Base-by-base conservation (phyloP, 148 eudicot genomes). In the Amaranthus palmeri region DNA sequence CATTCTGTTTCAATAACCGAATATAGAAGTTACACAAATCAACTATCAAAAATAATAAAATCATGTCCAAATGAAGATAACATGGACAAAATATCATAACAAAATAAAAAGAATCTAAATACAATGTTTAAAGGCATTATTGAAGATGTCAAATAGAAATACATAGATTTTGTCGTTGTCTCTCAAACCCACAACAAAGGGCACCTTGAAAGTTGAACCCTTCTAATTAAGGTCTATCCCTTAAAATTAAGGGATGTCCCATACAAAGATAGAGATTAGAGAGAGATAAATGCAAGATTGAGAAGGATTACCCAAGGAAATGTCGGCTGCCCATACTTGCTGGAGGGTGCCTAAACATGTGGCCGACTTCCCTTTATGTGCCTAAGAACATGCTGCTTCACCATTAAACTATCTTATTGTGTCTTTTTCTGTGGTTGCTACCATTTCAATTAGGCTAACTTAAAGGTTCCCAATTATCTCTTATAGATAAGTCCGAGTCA, bases 311-410 rank as follows among this genome's bases (percentile, higher is more conserved):
- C 71, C 67, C 14, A 71, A 65, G 46, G 50, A 51, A 57, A 56
- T 65, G 75, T 77, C 75, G 76, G 75, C 75, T 51, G 45, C 51
- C 75, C 72, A 72, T 77, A 61, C 76, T 77, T 72, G 72, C 52
- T 71, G 72, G 71, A 63, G 65, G 63, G 58, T 80, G 48, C 76
- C 68, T 76, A 5, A 69, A 61, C 78, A 74, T 68, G 74, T 55
- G 59, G 51, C 77, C 72, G 64, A 44, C 74, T 55, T 73, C 3
- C 15, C 50, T 54, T 47, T 50, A 8, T 47, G 56, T 43, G 54
- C n/a, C 8, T 15, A n/a, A 63, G 60, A 62, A 67, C 68, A 59
- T 65, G 54, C 47, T 55, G 17, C 17, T 55, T 15, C 48, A 3
- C 55, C 7, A 69, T 55, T 25, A 48, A 65, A 77, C 40, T 15